phyloP scores from a whole-genome alignment of 805 yeast species.

The Candida dajiaensis region DNA sequence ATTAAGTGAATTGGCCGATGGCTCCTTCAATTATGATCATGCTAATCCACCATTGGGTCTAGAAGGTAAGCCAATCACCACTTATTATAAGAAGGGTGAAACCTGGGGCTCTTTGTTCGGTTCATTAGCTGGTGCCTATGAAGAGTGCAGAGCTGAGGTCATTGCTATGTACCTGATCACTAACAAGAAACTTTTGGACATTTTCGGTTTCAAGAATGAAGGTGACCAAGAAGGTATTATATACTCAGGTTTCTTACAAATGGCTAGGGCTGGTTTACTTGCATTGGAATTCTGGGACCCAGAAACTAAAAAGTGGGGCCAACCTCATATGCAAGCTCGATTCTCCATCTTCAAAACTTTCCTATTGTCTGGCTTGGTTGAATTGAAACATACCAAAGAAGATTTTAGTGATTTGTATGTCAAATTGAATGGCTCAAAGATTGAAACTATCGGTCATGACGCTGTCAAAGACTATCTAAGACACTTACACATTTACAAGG shows the following conservation, averaged over 20 bases:
- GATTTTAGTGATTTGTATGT: slow-evolving; percentile 56
- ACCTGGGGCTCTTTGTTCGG: slow-evolving; percentile 92
- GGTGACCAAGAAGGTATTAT: slow-evolving; percentile 59
- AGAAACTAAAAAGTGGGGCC: slow-evolving; percentile 78
- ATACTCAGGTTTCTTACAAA: slow-evolving; percentile 63
- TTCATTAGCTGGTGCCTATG: slow-evolving; percentile 77
- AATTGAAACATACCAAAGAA: slow-evolving; percentile 41
- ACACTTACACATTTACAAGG: slow-evolving; percentile 73
- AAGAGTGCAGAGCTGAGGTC: slow-evolving; percentile 89
- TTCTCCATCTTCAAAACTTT: slow-evolving; percentile 77
- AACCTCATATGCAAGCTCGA: slow-evolving; percentile 92
- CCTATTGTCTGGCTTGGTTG: slow-evolving; percentile 56
- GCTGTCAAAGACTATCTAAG: slow-evolving; percentile 67
- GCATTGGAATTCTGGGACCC: slow-evolving; percentile 91
- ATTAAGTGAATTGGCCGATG: slow-evolving; percentile 52
- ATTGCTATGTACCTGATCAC: slow-evolving; percentile 80
- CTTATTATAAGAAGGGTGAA: slow-evolving; percentile 74
- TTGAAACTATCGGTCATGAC: slow-evolving; percentile 62
- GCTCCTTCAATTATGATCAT: slow-evolving; percentile 66
- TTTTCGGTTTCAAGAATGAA: slow-evolving; percentile 59
- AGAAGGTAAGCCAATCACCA: slow-evolving; percentile 53
- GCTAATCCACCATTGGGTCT: slow-evolving; percentile 55
- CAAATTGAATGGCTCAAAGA: slow-evolving; percentile 53
- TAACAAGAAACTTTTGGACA: slow-evolving; percentile 57
- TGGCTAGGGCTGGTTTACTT: slow-evolving; percentile 84